phyloP scores from a whole-genome alignment of 352 stramenopile genomes.

The Pseudoperonospora humuli region DNA sequence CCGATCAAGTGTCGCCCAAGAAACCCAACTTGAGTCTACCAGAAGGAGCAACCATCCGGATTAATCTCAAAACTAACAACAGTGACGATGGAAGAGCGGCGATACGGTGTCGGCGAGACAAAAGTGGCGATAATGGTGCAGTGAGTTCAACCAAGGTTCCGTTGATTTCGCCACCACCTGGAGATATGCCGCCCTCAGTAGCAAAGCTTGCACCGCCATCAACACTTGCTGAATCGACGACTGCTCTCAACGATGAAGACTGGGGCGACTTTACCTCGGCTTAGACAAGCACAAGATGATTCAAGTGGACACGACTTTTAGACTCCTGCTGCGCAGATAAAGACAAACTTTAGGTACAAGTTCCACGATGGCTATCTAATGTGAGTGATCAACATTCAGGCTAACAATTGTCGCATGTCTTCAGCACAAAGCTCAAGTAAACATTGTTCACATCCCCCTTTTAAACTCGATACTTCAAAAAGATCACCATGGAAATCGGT shows the following conservation, averaged over 20 bases:
- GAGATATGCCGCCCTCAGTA: conserved; percentile 13
- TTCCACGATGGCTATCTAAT: too few relatives aligned
- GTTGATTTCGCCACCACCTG: conserved; percentile 49
- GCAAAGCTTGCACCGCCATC: conserved; percentile 19
- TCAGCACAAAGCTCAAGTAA: too few relatives aligned
- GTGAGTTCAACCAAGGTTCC: conserved; percentile 36
- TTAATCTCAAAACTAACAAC: conserved; percentile 59
- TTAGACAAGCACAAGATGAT: too few relatives aligned
- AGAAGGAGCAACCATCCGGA: conserved; percentile 63
- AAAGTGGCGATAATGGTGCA: conserved; percentile 22
- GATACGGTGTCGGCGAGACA: conserved; percentile 14
- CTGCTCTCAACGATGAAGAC: conserved; percentile 48
- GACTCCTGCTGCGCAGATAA: too few relatives aligned
- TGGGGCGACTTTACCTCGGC: conserved; percentile 82
- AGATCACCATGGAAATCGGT: conserved; percentile 12
- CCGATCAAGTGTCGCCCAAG: conserved; percentile 14
- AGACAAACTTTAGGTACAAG: too few relatives aligned
- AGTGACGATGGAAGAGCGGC: conserved; percentile 20
- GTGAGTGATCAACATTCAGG: too few relatives aligned
- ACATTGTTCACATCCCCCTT: too few relatives aligned
- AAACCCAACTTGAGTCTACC: conserved; percentile 58
- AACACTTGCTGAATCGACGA: conserved; percentile 14
- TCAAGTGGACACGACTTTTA: too few relatives aligned
- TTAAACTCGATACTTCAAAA: conserved; percentile 8
- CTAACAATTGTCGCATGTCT: too few relatives aligned